Conservation (phyloP, 768 basidiomycete genomes). For the Leccinum broughii region DNA sequence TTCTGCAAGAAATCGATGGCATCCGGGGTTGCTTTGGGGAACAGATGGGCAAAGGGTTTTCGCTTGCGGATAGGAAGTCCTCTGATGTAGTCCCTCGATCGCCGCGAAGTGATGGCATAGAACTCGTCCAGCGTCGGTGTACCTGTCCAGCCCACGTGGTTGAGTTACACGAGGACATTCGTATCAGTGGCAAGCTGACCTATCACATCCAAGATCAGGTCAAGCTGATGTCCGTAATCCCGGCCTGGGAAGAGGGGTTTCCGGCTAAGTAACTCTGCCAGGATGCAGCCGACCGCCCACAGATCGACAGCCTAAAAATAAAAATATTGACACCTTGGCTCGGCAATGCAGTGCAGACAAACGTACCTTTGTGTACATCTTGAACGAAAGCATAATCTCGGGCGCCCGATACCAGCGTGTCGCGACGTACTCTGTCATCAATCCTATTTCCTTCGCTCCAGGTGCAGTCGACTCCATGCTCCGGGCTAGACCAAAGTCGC, state of each 20-base stretch:
- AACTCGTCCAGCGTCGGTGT: constrained; percentile 91
- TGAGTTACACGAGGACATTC: constrained; percentile 17
- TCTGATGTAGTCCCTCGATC: constrained; percentile 86
- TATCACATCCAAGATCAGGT: constrained; percentile 85
- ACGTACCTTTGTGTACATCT: constrained; percentile 75
- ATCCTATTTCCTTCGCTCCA: constrained; percentile 60
- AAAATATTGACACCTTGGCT: constrained; percentile 7
- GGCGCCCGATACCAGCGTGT: constrained; percentile 94
- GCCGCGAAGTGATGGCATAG: constrained; percentile 81
- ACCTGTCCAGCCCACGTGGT: constrained; percentile 38
- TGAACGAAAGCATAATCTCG: constrained; percentile 94
- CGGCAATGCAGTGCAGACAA: constrained; percentile 5
- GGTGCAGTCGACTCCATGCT: constrained; percentile 54
- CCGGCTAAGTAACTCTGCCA: constrained; percentile 80
- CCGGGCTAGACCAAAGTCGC: constrained; percentile 85
- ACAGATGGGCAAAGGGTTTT: constrained; percentile 66
- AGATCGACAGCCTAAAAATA: constrained; percentile 59
- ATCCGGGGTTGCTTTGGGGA: constrained; percentile 73
- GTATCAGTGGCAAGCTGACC: constrained; percentile 37
- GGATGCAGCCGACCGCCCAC: constrained; percentile 74
- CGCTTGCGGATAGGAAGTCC: constrained; percentile 82
- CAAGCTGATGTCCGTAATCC: constrained; percentile 84
- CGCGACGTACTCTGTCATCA: constrained; percentile 86
- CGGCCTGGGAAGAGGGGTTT: constrained; percentile 87
- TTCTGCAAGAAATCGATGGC: constrained; percentile 73